These are phyloP conservation scores for Apiospora hydei DNA, from an alignment of 2,329 filamentous ascomycete genomes.

Conservation along the genomic window DNA sequence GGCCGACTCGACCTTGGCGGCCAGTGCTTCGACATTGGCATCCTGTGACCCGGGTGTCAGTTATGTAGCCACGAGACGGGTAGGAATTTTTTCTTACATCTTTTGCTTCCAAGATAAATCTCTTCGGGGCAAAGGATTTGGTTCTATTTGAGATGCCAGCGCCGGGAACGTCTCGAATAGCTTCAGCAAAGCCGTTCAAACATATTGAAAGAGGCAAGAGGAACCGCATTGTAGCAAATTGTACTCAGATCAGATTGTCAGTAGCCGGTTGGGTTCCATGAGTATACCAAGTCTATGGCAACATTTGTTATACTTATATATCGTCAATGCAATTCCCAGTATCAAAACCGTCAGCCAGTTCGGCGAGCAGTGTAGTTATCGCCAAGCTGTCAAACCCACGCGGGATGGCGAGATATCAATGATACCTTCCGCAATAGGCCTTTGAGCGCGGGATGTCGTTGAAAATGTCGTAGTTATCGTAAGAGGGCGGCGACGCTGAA, in stretches of 20 bases:
- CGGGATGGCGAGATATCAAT: not conserved
- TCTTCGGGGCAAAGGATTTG: not conserved
- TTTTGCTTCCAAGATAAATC: not conserved
- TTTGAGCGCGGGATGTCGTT: not conserved
- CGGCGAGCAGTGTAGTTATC: too few relatives aligned
- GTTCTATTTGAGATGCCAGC: not conserved
- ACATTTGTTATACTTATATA: not conserved
- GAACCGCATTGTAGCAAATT: not conserved
- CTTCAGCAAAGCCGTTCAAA: not conserved
- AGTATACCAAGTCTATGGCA: not conserved
- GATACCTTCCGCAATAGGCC: not conserved
- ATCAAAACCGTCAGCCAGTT: too few relatives aligned
- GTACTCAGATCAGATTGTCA: too few relatives aligned
- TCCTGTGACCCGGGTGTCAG: not conserved
- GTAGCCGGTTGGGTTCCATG: too few relatives aligned
- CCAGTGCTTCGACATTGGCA: not conserved
- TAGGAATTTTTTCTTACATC: not conserved
- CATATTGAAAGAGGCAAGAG: not conserved
- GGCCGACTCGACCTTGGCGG: constrained; percentile 15
- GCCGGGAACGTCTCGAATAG: not conserved
- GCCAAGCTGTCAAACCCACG: too few relatives aligned
- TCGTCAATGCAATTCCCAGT: too few relatives aligned
- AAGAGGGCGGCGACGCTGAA: not conserved
- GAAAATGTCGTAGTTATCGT: not conserved
- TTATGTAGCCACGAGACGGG: not conserved